Evolutionary conservation across 805 yeast species (phyloP).

Genomic region (Metschnikowia kunwiensis): DNA sequence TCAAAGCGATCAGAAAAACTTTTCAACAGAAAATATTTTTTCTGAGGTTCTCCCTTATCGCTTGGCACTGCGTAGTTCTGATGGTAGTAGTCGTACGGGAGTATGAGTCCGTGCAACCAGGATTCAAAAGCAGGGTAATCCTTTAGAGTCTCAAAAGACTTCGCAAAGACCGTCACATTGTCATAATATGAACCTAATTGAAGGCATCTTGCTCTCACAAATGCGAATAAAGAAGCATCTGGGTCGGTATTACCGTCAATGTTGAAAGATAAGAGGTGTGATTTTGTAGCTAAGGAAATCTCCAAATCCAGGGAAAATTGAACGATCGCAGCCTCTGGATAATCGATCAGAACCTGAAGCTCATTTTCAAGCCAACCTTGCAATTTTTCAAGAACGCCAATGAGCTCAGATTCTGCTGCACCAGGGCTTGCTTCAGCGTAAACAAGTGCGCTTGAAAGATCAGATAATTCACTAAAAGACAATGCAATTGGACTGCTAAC

Average conservation of each 20-base stretch:
- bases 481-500: slow-evolving; percentile 14
- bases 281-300: slow-evolving; percentile 5
- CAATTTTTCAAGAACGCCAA: slow-evolving; percentile 12
- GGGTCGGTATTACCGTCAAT: background rate
- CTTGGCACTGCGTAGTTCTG: slow-evolving; percentile 21
- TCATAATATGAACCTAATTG: slow-evolving; percentile 14
- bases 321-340: slow-evolving; percentile 7
- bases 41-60: slow-evolving; percentile 3
- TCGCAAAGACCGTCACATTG: slow-evolving; percentile 15
- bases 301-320: slow-evolving; percentile 11
- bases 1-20: slow-evolving; percentile 20
- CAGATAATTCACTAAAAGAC: slow-evolving; percentile 1
- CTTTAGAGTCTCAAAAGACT: slow-evolving; percentile 17
- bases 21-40: slow-evolving; percentile 14
- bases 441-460: slow-evolving; percentile 4
- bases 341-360: background rate
- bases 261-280: slow-evolving; percentile 3
- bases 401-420: slow-evolving; percentile 6
- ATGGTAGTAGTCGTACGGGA: slow-evolving; percentile 32
- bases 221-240: slow-evolving; percentile 4
- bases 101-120: slow-evolving; percentile 30
- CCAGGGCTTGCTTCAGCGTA: slow-evolving; percentile 1
- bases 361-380: slow-evolving; percentile 8
- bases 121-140: slow-evolving; percentile 17
- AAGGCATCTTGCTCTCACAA: slow-evolving; percentile 16